A percentile compares a stretch with the other conserved stretches of the same genome.
Evolutionary conservation across 208 protist genomes (phyloP).

Genomic region (Leishmania tarentolae): DNA sequence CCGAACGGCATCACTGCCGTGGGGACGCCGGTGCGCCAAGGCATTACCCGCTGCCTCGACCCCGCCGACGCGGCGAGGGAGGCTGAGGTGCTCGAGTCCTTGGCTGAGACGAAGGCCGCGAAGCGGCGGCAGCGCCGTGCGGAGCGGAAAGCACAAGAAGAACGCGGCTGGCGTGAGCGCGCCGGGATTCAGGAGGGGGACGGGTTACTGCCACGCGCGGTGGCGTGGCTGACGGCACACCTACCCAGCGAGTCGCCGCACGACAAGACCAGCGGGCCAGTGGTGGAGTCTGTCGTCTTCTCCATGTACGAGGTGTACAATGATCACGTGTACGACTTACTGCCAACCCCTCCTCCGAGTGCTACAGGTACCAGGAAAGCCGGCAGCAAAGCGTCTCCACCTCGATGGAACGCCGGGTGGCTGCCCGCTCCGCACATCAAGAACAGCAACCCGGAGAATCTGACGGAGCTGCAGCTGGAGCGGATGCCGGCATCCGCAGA

Average conservation of each 20-base stretch:
- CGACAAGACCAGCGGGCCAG: neutral
- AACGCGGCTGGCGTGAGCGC: conserved; percentile 19
- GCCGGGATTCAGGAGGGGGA: conserved; percentile 23
- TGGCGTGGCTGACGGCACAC: conserved; percentile 48
- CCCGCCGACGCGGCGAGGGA: conserved; percentile 19
- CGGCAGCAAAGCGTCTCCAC: neutral
- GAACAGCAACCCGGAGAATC: conserved; percentile 27
- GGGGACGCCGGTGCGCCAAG: neutral
- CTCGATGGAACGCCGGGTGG: conserved; percentile 33
- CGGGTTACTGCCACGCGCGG: conserved; percentile 41
- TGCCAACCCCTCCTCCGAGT: conserved; percentile 7
- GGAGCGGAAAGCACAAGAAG: conserved; percentile 16
- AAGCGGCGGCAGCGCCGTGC: conserved; percentile 14
- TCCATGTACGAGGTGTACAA: conserved; percentile 57
- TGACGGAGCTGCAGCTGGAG: conserved; percentile 36
- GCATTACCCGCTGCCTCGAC: conserved; percentile 29
- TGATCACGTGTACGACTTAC: conserved; percentile 44
- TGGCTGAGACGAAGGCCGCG: conserved; percentile 4
- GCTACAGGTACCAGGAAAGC: neutral
- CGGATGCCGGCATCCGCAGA: conserved; percentile 14
- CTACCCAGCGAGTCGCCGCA: neutral
- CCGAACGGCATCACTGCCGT: conserved; percentile 9
- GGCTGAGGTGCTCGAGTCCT: conserved; percentile 13
- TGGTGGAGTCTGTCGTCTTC: conserved; percentile 34
- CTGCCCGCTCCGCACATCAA: conserved; percentile 27